phyloP scores from a whole-genome alignment of 2,329 filamentous ascomycete species.

The Aureobasidium leucospermi region DNA sequence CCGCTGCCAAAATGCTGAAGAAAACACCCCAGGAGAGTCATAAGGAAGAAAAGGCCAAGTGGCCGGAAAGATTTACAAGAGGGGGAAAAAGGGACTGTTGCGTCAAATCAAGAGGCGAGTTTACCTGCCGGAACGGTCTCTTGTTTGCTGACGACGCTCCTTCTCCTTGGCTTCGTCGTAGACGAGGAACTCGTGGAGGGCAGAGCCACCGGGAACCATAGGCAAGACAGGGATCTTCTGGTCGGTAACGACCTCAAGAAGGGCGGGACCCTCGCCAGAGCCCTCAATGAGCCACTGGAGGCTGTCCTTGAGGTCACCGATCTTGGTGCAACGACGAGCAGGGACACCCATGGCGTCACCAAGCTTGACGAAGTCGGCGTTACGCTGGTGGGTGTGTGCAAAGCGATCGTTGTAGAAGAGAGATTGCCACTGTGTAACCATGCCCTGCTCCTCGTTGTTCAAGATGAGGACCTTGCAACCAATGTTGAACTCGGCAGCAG shows the following conservation, averaged over 20 bases:
- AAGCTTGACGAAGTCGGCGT: slow-evolving; percentile 93
- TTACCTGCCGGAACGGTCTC: slow-evolving; percentile 31
- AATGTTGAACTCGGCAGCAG: slow-evolving; percentile 91
- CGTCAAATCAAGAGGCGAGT: background rate
- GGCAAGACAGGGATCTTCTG: slow-evolving; percentile 88
- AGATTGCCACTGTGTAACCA: slow-evolving; percentile 98
- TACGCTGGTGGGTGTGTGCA: slow-evolving; percentile 85
- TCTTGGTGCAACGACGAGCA: slow-evolving; percentile 62
- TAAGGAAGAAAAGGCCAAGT: background rate
- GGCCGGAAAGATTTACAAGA: background rate
- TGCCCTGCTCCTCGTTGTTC: slow-evolving; percentile 97
- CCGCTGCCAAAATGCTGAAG: slow-evolving; percentile 7
- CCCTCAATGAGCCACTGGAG: slow-evolving; percentile 79
- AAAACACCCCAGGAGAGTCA: slow-evolving; percentile 8
- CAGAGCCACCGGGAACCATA: slow-evolving; percentile 87
- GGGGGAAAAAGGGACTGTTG: background rate
- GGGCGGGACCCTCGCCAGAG: slow-evolving; percentile 72
- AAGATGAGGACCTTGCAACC: slow-evolving; percentile 89
- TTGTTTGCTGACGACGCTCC: slow-evolving; percentile 30
- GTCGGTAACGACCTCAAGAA: slow-evolving; percentile 88
- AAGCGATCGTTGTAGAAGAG: slow-evolving; percentile 95
- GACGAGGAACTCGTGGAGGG: slow-evolving; percentile 85
- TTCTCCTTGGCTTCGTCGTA: slow-evolving; percentile 58
- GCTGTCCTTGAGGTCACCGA: slow-evolving; percentile 67
- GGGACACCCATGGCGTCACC: slow-evolving; percentile 86